These are phyloP conservation scores for Hypoxylon lenormandii DNA, from an alignment of 495 filamentous ascomycete species.

Conservation along the genomic window DNA sequence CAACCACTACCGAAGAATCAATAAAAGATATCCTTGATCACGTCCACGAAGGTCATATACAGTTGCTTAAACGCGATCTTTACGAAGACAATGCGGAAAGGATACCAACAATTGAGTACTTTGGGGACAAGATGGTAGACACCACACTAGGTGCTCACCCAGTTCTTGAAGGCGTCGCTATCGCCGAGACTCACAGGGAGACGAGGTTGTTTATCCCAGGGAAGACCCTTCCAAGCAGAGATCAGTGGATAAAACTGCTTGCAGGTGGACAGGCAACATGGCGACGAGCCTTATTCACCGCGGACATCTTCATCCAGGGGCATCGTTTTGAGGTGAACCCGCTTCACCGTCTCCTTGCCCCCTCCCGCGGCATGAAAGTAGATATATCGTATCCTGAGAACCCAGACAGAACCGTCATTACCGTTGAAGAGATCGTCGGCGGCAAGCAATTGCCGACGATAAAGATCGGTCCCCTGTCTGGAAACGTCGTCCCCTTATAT, in stretches of 20 bases:
- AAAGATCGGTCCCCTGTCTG: constrained; percentile 72
- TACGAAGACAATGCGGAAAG: constrained; percentile 73
- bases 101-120: constrained; percentile 83
- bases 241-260: constrained; percentile 80
- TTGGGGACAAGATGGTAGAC: constrained; percentile 74
- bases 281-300: constrained; percentile 82
- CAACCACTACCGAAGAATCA: constrained; percentile 77
- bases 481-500: constrained; percentile 75
- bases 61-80: constrained; percentile 72
- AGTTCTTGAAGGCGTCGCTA: constrained; percentile 74
- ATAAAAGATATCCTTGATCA: constrained; percentile 83
- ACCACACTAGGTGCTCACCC: constrained; percentile 58
- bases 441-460: constrained; percentile 71
- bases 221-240: constrained; percentile 70
- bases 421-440: constrained; percentile 65
- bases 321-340: constrained; percentile 88
- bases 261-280: constrained; percentile 80
- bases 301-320: constrained; percentile 84
- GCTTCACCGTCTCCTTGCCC: constrained; percentile 79
- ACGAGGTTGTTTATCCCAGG: constrained; percentile 69
- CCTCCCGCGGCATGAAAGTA: constrained; percentile 78
- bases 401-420: constrained; percentile 74
- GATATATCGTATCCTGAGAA: constrained; percentile 75
- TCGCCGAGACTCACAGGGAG: constrained; percentile 72
- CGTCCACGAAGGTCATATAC: constrained; percentile 80